These are phyloP conservation scores for Phylloporus arenicola DNA, from an alignment of 768 basidiomycete genomes.

Conservation along the genomic window DNA sequence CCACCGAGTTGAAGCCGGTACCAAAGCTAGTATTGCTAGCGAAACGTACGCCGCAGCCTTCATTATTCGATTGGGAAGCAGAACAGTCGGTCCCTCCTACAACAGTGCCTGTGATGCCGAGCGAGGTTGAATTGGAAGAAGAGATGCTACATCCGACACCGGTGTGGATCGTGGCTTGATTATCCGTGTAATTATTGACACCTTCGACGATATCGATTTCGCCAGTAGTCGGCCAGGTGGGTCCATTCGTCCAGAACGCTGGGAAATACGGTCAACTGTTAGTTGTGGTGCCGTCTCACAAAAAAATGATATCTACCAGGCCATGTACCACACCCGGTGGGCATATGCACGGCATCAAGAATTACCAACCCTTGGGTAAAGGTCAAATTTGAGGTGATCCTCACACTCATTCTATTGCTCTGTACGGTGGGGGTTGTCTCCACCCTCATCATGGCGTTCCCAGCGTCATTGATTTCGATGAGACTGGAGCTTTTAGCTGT, in stretches of 20 bases:
- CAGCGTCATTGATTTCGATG: slow-evolving; percentile 57
- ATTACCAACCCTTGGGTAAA: slow-evolving; percentile 69
- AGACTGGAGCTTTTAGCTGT: slow-evolving; percentile 59
- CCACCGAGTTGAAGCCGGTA: slow-evolving; percentile 75
- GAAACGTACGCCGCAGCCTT: slow-evolving; percentile 78
- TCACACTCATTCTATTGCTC: slow-evolving; percentile 68
- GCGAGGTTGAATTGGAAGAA: slow-evolving; percentile 38
- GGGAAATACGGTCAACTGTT: background rate
- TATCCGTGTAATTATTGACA: slow-evolving; percentile 72
- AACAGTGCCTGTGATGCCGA: slow-evolving; percentile 59
- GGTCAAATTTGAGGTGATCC: slow-evolving; percentile 59
- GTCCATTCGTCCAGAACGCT: slow-evolving; percentile 50
- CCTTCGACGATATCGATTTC: slow-evolving; percentile 88
- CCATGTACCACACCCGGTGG: slow-evolving; percentile 86
- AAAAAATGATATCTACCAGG: slow-evolving; percentile 38
- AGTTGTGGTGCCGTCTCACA: background rate
- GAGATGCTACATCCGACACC: slow-evolving; percentile 62
- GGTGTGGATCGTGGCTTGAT: slow-evolving; percentile 82
- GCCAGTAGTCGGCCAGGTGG: slow-evolving; percentile 44
- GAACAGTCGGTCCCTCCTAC: slow-evolving; percentile 70
- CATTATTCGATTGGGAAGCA: slow-evolving; percentile 61
- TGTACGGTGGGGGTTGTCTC: slow-evolving; percentile 74
- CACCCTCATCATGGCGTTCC: slow-evolving; percentile 82
- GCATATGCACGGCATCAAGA: slow-evolving; percentile 86
- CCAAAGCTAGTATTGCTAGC: slow-evolving; percentile 64